Conservation (phyloP, 345 rosid species). For the Eucalyptus polyanthemos region DNA sequence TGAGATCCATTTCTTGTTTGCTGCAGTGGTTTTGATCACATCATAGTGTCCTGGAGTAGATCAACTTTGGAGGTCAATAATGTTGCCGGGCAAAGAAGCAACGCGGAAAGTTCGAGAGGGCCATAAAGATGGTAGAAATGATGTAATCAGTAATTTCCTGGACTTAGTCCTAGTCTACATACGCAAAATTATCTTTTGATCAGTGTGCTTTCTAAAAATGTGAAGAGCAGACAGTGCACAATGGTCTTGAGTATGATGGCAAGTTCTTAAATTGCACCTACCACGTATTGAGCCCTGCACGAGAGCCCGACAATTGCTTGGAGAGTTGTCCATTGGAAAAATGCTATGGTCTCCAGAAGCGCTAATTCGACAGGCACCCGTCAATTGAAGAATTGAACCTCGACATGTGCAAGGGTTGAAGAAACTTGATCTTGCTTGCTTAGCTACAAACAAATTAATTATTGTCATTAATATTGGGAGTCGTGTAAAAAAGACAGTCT, state of each 20-base stretch:
- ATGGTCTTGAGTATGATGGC: background rate
- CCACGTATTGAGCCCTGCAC: background rate
- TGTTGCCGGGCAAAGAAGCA: too few species aligned
- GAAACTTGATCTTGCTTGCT: background rate
- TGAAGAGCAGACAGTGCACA: background rate
- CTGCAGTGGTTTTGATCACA: too few species aligned
- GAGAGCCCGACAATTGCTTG: background rate
- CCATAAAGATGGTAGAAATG: background rate
- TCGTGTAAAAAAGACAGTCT: too few species aligned
- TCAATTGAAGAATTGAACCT: background rate
- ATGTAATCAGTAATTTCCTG: background rate
- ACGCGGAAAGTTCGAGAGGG: background rate
- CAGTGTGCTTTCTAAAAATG: background rate
- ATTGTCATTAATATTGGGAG: too few species aligned
- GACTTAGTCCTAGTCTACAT: background rate
- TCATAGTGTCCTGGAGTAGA: too few species aligned
- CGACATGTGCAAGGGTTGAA: background rate
- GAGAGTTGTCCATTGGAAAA: background rate
- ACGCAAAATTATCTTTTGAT: background rate
- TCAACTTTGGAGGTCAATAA: too few species aligned
- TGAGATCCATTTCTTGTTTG: too few species aligned
- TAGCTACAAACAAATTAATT: too few species aligned
- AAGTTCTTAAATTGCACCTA: background rate
- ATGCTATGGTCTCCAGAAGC: background rate
- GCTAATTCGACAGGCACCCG: too few species aligned